Evolutionary conservation across 2,329 filamentous ascomycete genomes (phyloP).

Genomic region (Aspergillus ruber): DNA sequence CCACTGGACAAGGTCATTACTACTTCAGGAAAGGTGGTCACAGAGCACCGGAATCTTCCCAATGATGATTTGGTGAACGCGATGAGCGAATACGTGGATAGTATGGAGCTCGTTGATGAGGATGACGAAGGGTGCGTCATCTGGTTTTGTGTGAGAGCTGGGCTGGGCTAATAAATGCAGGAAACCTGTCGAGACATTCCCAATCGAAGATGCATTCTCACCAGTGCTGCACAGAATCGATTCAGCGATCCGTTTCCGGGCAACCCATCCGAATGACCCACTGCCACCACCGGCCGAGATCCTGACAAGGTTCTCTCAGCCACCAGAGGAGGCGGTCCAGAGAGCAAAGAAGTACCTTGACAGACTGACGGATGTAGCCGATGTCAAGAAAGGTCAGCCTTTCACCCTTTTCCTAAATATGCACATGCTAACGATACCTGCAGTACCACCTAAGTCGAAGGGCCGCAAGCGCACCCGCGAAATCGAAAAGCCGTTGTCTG

Average conservation of each 20-base stretch:
- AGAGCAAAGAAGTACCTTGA: constrained; percentile 55
- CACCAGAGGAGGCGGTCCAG: constrained; percentile 60
- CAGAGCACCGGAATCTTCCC: constrained; percentile 77
- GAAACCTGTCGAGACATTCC: constrained; percentile 60
- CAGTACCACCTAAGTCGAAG: constrained; percentile 73
- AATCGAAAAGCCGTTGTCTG: constrained; percentile 74
- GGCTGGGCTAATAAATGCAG: constrained; percentile 22
- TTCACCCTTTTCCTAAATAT: too few relatives aligned
- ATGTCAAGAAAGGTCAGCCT: constrained; percentile 77
- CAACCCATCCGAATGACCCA: constrained; percentile 62
- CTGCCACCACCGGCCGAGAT: constrained; percentile 57
- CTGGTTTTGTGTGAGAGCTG: not conserved
- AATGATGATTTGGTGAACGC: constrained; percentile 64
- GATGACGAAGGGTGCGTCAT: constrained; percentile 65
- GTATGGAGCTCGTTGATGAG: constrained; percentile 73
- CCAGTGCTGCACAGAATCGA: constrained; percentile 84
- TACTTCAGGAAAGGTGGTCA: constrained; percentile 72
- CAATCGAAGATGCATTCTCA: constrained; percentile 75
- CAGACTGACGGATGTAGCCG: constrained; percentile 60
- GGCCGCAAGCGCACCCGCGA: constrained; percentile 63
- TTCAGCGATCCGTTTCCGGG: constrained; percentile 75
- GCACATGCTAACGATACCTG: constrained; percentile 19
- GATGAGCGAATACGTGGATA: constrained; percentile 88
- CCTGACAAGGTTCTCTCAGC: constrained; percentile 66
- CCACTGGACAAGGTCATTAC: constrained; percentile 83